Evolutionary conservation across 768 basidiomycete genomes (phyloP).

Genomic region (Cystoderma amianthinum): DNA sequence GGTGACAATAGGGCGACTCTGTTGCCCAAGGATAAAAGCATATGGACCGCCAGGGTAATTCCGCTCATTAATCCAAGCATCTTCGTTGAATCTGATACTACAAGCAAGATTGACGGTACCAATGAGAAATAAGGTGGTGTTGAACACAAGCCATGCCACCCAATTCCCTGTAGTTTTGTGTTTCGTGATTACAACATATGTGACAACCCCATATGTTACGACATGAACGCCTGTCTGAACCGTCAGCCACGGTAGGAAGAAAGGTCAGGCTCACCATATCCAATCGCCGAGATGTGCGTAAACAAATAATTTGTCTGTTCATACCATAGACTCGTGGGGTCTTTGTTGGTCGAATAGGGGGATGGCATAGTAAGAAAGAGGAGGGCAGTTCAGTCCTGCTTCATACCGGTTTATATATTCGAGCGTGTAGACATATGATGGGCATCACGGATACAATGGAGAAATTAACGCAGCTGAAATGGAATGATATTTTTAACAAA

Average conservation of each 20-base stretch:
- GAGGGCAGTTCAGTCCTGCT: background rate
- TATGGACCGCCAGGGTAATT: constrained; percentile 24
- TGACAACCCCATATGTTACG: constrained; percentile 7
- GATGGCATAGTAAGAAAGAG: constrained; percentile 6
- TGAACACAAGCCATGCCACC: constrained; percentile 6
- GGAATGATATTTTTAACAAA: too few species aligned
- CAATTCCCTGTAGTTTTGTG: background rate
- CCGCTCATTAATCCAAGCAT: constrained; percentile 23
- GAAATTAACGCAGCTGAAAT: too few species aligned
- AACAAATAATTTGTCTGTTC: constrained; percentile 13
- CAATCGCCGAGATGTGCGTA: constrained; percentile 12
- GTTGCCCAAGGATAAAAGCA: constrained; percentile 18
- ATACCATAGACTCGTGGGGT: constrained; percentile 9
- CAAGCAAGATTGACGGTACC: constrained; percentile 12
- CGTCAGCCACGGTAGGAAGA: background rate
- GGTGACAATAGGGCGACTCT: constrained; percentile 13
- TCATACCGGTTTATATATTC: too few species aligned
- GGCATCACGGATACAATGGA: too few species aligned
- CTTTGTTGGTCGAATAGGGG: constrained; percentile 9
- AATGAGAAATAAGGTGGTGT: constrained; percentile 4
- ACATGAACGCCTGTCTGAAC: constrained; percentile 10
- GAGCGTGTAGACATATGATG: too few species aligned
- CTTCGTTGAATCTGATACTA: constrained; percentile 12
- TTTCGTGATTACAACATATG: constrained; percentile 4
- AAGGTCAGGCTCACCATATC: constrained; percentile 11